Evolutionary conservation across 257 asterid species (phyloP), one percentile per base, ranked within the genome.

Genomic region (Voacanga thouarsii): DNA sequence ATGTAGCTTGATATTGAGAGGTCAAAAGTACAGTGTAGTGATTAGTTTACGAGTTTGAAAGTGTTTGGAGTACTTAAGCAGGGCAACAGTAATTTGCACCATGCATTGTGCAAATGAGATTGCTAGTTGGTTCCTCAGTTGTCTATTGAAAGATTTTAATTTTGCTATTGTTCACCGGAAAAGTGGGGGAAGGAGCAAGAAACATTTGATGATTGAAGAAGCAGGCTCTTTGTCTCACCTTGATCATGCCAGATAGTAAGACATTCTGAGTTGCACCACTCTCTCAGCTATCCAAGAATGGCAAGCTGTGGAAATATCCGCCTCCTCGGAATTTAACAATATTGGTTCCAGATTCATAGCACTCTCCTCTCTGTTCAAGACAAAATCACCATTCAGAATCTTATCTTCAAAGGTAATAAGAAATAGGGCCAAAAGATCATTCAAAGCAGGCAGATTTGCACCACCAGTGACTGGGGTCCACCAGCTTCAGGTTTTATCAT

Each of bases 381-480:
- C 82, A 89, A 93, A 96, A 86, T 96, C 99, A 56, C 98, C 99
- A 84, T 92, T 93, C 81, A 96, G 87, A 85, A 96, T 92, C 88
- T 92, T 92, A 87, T 96, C 98, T 76, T 98, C 99, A 83, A 96
- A 96, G 82, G 97, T 97, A 76, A 96, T 87, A 64, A 97, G 98
- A 83, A 93, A 96, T 66, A 98, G 92, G 21, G 92, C 92, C 92
- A 96, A 87, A 60, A 96, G 97, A 87, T 96, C 97, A 83, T 93
- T 96, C 81, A 96, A 63, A 72, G 99, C 99, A 85, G 99, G 99
- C 71, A 96, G 83, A 72, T 96, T 95, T 72, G 99, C 89, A 78
- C 99, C 99, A 75, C 98, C 99, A 53, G 98, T 96, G 83, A 92
- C 89, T 24, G 99, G 99, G 53, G 99, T 93, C 99, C 99, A 96